These are phyloP conservation scores for Plasmodium billcollinsi DNA, from an alignment of 169 alveolate species.

Conservation along the genomic window DNA sequence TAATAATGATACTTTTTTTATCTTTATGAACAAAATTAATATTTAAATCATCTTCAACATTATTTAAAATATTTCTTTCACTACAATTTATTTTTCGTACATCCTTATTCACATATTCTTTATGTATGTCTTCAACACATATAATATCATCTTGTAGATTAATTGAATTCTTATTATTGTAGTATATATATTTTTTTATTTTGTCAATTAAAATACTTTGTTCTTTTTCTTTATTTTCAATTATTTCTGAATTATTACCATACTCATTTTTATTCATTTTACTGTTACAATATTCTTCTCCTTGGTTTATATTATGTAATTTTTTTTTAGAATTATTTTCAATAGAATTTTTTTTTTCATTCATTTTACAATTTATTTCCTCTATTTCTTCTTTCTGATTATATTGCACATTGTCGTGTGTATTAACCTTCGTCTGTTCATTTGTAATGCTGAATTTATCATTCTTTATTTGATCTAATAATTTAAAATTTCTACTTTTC, in stretches of 20 bases:
- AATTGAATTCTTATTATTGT: conserved; percentile 10
- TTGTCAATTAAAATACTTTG: conserved; percentile 5
- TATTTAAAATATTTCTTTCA: conserved; percentile 3
- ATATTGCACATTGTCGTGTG: background rate
- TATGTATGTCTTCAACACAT: background rate
- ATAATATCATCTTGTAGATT: conserved; percentile 5
- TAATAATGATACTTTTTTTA: background rate
- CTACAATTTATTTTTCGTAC: background rate
- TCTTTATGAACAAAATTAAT: conserved; percentile 10
- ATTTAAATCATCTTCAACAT: conserved; percentile 20
- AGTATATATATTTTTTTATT: conserved; percentile 1
- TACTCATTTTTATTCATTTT: conserved; percentile 13
- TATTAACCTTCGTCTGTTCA: conserved; percentile 12
- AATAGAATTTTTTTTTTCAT: conserved; percentile 28
- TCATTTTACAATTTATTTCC: too few species aligned
- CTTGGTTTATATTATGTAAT: conserved; percentile 18
- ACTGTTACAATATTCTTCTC: background rate
- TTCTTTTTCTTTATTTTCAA: conserved; percentile 29
- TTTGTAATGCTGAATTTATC: conserved; percentile 9
- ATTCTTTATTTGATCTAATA: conserved; percentile 54
- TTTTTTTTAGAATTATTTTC: background rate
- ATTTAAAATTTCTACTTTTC: conserved; percentile 33
- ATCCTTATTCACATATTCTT: conserved; percentile 10
- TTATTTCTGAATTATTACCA: conserved; percentile 14
- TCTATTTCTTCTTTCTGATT: conserved; percentile 9